A percentile compares a stretch with the other conserved stretches of the same genome.
phyloP scores from a whole-genome alignment of 1,139 yeast genomes.

The Candida labiduridarum region DNA sequence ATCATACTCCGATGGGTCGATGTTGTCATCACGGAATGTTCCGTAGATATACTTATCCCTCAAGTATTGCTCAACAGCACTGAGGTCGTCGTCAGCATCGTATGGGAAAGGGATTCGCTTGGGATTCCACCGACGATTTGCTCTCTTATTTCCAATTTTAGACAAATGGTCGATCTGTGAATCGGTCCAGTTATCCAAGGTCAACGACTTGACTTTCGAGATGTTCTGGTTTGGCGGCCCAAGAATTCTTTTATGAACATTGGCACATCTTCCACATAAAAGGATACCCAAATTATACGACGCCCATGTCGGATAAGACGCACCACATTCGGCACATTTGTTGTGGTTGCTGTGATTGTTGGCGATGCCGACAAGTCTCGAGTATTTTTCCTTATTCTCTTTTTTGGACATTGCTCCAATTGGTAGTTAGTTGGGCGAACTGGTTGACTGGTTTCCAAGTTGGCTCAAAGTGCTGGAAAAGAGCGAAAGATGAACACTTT shows the following conservation, averaged over 20 bases:
- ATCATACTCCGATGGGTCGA: constrained; percentile 27
- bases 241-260: constrained; percentile 69
- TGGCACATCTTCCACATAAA: constrained; percentile 78
- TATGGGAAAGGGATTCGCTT: constrained; percentile 66
- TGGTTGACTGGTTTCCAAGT: too few relatives aligned
- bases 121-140: constrained; percentile 67
- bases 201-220: constrained; percentile 76
- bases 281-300: constrained; percentile 59
- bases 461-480: not conserved
- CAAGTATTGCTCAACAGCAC: constrained; percentile 51
- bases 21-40: constrained; percentile 40
- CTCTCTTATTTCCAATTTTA: constrained; percentile 64
- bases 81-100: constrained; percentile 62
- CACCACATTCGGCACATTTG: constrained; percentile 74
- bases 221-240: constrained; percentile 53
- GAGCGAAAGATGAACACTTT: not conserved
- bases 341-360: constrained; percentile 48
- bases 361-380: constrained; percentile 46
- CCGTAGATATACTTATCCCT: constrained; percentile 56
- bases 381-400: constrained; percentile 27
- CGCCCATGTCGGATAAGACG: constrained; percentile 63
- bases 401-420: constrained; percentile 11
- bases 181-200: constrained; percentile 75
- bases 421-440: not conserved
- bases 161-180: constrained; percentile 62